A percentile compares a stretch with the other conserved stretches of the same genome.
These are phyloP conservation scores for Fusarium redolens DNA, from an alignment of 2,329 filamentous ascomycete genomes.

Conservation along the genomic window DNA sequence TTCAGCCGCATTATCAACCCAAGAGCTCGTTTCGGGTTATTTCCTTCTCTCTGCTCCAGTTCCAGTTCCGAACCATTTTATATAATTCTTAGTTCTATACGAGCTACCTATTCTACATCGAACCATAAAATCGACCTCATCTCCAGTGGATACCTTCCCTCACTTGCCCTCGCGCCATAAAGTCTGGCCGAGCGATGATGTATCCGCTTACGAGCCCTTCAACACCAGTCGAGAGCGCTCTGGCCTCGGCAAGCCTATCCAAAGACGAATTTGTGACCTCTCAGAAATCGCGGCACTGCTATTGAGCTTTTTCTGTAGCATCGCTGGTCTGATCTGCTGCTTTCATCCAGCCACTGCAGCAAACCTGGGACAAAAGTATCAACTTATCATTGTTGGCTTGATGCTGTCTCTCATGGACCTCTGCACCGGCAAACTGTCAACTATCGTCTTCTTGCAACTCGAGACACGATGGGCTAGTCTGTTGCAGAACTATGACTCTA, in stretches of 20 bases:
- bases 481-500: not conserved
- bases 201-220: not conserved
- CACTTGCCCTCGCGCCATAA: not conserved
- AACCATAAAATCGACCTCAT: no score
- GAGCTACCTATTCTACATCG: no score
- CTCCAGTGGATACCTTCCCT: fast-evolving
- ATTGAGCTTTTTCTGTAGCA: not conserved
- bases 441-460: not conserved
- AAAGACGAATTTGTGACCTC: not conserved
- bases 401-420: not conserved
- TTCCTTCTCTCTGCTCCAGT: fast-evolving
- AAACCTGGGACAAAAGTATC: not conserved
- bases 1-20: not conserved
- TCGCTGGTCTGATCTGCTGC: not conserved
- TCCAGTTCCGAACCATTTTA: no score
- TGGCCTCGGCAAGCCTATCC: not conserved
- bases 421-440: not conserved
- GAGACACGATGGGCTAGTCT: not conserved
- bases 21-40: fast-evolving
- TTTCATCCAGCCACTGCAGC: not conserved
- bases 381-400: not conserved
- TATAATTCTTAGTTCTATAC: no score
- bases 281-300: not conserved
- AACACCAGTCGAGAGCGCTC: not conserved
- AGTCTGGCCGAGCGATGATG: not conserved